Conservation (phyloP, 2,329 filamentous ascomycete genomes). For the Fusarium domesticum region DNA sequence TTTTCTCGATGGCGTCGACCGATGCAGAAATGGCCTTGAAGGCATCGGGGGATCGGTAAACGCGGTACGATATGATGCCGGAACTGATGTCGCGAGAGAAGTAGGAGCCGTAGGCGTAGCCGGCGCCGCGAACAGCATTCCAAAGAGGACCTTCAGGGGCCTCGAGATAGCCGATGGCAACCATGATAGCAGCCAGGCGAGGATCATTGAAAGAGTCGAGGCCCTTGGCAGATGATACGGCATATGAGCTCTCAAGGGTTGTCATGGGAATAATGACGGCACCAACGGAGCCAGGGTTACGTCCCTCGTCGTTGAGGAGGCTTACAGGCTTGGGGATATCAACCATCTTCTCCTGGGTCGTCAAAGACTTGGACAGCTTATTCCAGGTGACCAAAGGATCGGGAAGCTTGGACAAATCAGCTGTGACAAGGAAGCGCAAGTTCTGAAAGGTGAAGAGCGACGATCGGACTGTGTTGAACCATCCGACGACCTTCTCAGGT, state of each 20-base stretch:
- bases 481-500: constrained; percentile 69
- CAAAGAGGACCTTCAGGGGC: constrained; percentile 92
- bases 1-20: constrained; percentile 69
- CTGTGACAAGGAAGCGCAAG: constrained; percentile 79
- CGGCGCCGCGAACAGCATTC: constrained; percentile 88
- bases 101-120: constrained; percentile 83
- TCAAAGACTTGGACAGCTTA: constrained; percentile 39
- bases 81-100: constrained; percentile 76
- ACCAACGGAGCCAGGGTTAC: constrained; percentile 68
- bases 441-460: constrained; percentile 81
- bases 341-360: constrained; percentile 50
- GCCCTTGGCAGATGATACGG: constrained; percentile 70
- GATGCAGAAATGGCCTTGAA: constrained; percentile 81
- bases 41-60: constrained; percentile 87
- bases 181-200: constrained; percentile 76
- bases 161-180: constrained; percentile 88
- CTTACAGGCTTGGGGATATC: constrained; percentile 68
- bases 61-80: constrained; percentile 76
- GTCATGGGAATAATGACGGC: constrained; percentile 85
- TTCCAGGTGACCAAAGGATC: constrained; percentile 81
- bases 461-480: constrained; percentile 73
- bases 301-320: constrained; percentile 73
- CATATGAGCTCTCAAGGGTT: constrained; percentile 88
- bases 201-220: constrained; percentile 74
- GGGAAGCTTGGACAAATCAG: constrained; percentile 69